A percentile compares a stretch with the other conserved stretches of the same genome.
These are phyloP conservation scores for Rhododendron griersonianum DNA, from an alignment of 148 eudicot species.

Conservation along the genomic window DNA sequence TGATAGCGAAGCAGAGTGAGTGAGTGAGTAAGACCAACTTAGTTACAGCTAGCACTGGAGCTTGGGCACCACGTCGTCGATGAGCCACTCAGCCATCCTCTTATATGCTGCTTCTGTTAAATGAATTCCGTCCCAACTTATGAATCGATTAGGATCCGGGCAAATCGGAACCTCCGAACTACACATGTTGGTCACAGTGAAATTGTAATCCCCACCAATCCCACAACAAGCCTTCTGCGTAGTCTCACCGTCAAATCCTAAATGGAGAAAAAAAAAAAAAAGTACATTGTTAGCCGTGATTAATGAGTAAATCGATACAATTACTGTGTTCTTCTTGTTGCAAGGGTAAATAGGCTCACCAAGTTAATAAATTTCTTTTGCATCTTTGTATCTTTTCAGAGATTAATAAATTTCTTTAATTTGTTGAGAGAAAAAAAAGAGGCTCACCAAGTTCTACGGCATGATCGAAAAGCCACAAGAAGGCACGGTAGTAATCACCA, in stretches of 20 bases:
- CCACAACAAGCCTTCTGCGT: conserved; percentile 15
- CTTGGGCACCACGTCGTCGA: background rate
- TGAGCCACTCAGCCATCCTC: conserved; percentile 5
- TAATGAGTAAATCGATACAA: background rate
- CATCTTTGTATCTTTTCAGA: no score
- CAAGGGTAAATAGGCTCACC: background rate
- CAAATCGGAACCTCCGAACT: background rate
- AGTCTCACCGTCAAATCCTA: conserved; percentile 11
- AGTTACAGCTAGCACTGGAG: background rate
- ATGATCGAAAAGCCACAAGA: background rate
- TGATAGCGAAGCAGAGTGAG: background rate
- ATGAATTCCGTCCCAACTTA: conserved; percentile 20
- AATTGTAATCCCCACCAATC: conserved; percentile 7
- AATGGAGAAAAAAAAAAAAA: background rate
- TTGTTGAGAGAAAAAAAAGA: no score
- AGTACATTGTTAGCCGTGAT: no score
- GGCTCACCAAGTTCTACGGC: conserved; percentile 5
- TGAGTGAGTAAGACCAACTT: background rate
- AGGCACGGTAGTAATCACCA: conserved; percentile 17
- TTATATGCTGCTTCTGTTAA: background rate
- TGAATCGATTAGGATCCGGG: background rate
- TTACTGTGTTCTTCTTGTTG: background rate
- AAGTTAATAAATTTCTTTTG: no score
- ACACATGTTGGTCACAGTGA: background rate
- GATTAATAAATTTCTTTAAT: no score